Conservation (phyloP, 352 stramenopile species). For the Globisporangium camurandrum region DNA sequence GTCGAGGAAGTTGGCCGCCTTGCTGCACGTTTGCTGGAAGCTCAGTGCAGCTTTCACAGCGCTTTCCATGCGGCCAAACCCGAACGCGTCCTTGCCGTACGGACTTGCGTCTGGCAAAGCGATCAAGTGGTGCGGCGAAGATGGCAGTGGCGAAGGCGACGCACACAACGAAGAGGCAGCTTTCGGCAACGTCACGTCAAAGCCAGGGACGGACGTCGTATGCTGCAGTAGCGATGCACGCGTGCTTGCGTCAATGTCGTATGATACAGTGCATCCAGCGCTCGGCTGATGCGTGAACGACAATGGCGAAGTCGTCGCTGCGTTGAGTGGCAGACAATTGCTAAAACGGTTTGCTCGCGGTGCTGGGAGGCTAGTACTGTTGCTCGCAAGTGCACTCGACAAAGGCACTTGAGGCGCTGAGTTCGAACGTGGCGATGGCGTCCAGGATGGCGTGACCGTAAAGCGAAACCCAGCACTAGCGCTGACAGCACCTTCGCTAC, state of each 20-base stretch:
- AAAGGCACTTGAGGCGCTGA: too few relatives aligned
- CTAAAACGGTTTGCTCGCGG: too few relatives aligned
- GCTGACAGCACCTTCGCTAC: neutral
- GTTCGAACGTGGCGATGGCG: neutral
- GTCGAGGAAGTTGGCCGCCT: constrained; percentile 10
- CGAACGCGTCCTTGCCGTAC: constrained; percentile 46
- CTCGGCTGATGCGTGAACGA: neutral
- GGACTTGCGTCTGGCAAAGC: constrained; percentile 43
- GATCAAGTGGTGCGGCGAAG: constrained; percentile 23
- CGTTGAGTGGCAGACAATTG: too few relatives aligned
- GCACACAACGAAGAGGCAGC: neutral
- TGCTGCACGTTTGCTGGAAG: constrained; percentile 7
- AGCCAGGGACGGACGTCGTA: neutral
- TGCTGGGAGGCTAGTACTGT: too few relatives aligned
- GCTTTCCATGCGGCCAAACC: constrained; percentile 40
- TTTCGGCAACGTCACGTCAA: constrained; percentile 7
- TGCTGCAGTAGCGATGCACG: neutral
- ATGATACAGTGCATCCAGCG: neutral
- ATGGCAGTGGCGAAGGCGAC: neutral
- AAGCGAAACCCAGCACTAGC: constrained; percentile 5
- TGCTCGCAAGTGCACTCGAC: too few relatives aligned
- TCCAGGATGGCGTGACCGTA: constrained; percentile 7
- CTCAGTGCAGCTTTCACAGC: constrained; percentile 35
- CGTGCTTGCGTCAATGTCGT: neutral
- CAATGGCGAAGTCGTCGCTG: neutral